These are phyloP conservation scores for Luzula sylvatica DNA, from an alignment of 176 grass and related monocot species.

Conservation along the genomic window DNA sequence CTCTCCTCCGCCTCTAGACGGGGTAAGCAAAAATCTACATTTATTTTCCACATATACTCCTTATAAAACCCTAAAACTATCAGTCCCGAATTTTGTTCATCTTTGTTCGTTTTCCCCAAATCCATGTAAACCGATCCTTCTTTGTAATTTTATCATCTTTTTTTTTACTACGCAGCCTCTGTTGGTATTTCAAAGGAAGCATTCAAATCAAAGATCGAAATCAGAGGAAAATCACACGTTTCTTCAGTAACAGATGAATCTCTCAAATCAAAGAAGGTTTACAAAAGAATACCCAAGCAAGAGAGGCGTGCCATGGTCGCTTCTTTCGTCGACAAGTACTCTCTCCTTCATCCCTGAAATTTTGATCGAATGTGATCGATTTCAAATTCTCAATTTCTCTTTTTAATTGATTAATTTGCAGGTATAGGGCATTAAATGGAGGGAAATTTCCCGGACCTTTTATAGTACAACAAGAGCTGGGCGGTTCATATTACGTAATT, in stretches of 20 bases:
- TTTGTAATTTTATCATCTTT: neutral
- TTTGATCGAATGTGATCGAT: neutral
- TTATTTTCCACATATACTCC: neutral
- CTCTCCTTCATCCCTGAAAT: conserved; percentile 6
- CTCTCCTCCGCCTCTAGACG: conserved; percentile 42
- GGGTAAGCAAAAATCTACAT: conserved; percentile 26
- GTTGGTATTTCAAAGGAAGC: conserved; percentile 25
- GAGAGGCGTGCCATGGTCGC: conserved; percentile 29
- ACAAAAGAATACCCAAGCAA: conserved; percentile 26
- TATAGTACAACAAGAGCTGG: conserved; percentile 21
- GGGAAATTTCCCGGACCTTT: conserved; percentile 30
- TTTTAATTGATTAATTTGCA: conserved; percentile 37
- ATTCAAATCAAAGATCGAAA: conserved; percentile 22
- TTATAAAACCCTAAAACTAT: neutral
- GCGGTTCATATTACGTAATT: conserved; percentile 31
- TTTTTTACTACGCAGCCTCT: conserved; percentile 20
- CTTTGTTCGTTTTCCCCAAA: too few relatives aligned
- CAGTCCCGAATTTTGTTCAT: too few relatives aligned
- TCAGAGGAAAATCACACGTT: conserved; percentile 40
- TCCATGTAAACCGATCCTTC: neutral
- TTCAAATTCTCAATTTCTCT: neutral
- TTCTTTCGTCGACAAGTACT: conserved; percentile 53
- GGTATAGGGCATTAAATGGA: conserved; percentile 48
- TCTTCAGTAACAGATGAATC: conserved; percentile 32
- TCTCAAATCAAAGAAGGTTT: conserved; percentile 23